These are phyloP conservation scores for Candida maltosa DNA, from an alignment of 805 yeast species.

Conservation along the genomic window DNA sequence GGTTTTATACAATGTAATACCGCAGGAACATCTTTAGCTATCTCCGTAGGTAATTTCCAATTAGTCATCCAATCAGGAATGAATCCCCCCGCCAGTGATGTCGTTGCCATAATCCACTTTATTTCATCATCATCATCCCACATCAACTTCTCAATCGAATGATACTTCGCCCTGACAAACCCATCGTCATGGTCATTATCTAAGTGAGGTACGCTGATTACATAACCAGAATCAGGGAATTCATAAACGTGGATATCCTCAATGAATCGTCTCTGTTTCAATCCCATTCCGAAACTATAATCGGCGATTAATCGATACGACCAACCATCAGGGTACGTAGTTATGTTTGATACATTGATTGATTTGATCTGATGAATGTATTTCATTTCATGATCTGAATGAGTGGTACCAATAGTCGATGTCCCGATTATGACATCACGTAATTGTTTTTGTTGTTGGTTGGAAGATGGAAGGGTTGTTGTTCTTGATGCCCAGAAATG, in stretches of 20 bases:
- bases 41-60: constrained; percentile 26
- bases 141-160: constrained; percentile 32
- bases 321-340: constrained; percentile 12
- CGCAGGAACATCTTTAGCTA: constrained; percentile 39
- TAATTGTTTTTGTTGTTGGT: too few relatives aligned
- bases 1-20: constrained; percentile 27
- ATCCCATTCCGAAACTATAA: constrained; percentile 35
- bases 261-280: constrained; percentile 32
- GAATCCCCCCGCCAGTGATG: constrained; percentile 37
- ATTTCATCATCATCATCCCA: constrained; percentile 18
- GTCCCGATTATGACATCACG: constrained; percentile 7
- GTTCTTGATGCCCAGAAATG: too few relatives aligned
- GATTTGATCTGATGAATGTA: constrained; percentile 33
- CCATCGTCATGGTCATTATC: constrained; percentile 12
- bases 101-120: constrained; percentile 38
- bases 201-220: constrained; percentile 30
- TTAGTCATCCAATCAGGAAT: constrained; percentile 35
- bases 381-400: constrained; percentile 33
- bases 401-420: constrained; percentile 15
- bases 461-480: too few relatives aligned
- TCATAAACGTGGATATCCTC: constrained; percentile 30
- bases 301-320: constrained; percentile 29
- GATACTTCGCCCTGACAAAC: constrained; percentile 30
- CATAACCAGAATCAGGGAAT: constrained; percentile 19
- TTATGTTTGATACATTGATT: constrained; percentile 11